A percentile compares a stretch with the other conserved stretches of the same genome.
Evolutionary conservation across 495 filamentous ascomycete genomes (phyloP).

Genomic region (Trichoderma virens): DNA sequence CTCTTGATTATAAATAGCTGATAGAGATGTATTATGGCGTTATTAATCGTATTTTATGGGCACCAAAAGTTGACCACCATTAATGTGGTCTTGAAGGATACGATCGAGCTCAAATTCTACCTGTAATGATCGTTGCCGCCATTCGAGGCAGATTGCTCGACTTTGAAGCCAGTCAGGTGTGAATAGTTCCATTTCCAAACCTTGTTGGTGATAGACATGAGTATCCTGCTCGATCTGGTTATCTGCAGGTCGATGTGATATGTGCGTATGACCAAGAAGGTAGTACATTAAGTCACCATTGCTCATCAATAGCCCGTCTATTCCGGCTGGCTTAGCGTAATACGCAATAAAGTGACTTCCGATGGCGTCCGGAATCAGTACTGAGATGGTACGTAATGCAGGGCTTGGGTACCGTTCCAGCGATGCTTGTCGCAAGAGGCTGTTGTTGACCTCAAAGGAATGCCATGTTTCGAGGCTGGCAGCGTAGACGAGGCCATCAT

Average conservation of each 20-base stretch:
- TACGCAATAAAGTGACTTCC: background rate
- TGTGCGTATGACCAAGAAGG: background rate
- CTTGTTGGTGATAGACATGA: background rate
- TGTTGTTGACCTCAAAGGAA: background rate
- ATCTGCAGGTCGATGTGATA: background rate
- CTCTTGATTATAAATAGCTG: background rate
- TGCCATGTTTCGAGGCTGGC: conserved; percentile 4
- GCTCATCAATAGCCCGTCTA: background rate
- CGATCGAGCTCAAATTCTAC: background rate
- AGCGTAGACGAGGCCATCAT: background rate
- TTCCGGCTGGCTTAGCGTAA: background rate
- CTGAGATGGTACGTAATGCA: background rate
- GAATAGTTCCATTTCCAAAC: background rate
- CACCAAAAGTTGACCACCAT: conserved; percentile 50
- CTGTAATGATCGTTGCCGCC: background rate
- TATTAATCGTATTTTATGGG: background rate
- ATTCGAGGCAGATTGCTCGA: background rate
- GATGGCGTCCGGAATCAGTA: background rate
- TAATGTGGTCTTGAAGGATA: conserved; percentile 8
- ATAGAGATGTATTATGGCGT: background rate
- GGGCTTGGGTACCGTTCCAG: background rate
- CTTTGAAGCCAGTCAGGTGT: background rate
- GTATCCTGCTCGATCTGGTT: background rate
- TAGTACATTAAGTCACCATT: background rate
- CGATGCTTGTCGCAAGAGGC: background rate